Percentiles rank a stretch among this genome's conserved stretches.
phyloP scores from a whole-genome alignment of 2,329 filamentous ascomycete species.

The Huntiella moniliformis region DNA sequence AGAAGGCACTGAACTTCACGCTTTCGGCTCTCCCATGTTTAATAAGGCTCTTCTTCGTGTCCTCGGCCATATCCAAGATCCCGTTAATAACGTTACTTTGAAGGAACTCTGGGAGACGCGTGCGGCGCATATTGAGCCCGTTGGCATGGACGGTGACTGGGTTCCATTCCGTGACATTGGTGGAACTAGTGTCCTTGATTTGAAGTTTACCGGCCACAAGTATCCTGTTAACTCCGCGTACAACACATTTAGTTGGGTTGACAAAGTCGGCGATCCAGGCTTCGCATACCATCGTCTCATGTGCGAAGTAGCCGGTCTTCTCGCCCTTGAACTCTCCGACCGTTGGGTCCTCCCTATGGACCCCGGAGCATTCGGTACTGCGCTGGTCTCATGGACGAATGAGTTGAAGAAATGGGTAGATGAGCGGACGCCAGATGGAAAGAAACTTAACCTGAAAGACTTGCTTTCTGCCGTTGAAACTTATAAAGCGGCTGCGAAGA shows the following conservation, averaged over 20 bases:
- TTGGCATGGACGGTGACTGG: slow-evolving; percentile 65
- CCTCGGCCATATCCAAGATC: slow-evolving; percentile 57
- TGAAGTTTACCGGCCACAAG: slow-evolving; percentile 50
- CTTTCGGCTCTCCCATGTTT: slow-evolving; percentile 66
- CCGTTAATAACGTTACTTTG: slow-evolving; percentile 50
- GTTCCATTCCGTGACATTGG: slow-evolving; percentile 83
- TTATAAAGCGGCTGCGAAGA: slow-evolving; percentile 30
- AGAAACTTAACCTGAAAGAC: slow-evolving; percentile 17
- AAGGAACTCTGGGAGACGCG: slow-evolving; percentile 56
- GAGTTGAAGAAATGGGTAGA: slow-evolving; percentile 48
- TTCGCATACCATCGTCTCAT: slow-evolving; percentile 67
- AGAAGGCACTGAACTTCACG: slow-evolving; percentile 39
- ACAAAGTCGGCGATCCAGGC: slow-evolving; percentile 57
- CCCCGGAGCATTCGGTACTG: slow-evolving; percentile 50
- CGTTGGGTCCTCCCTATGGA: slow-evolving; percentile 69
- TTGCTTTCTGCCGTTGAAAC: slow-evolving; percentile 37
- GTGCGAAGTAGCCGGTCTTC: slow-evolving; percentile 58
- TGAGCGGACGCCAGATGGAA: slow-evolving; percentile 25
- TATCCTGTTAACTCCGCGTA: slow-evolving; percentile 71
- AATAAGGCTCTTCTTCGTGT: slow-evolving; percentile 52
- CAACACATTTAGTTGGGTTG: slow-evolving; percentile 78
- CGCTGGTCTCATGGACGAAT: slow-evolving; percentile 44
- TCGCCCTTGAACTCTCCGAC: slow-evolving; percentile 75
- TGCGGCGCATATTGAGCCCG: slow-evolving; percentile 40
- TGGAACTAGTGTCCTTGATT: slow-evolving; percentile 71